Percentiles rank a stretch among this genome's conserved stretches.
Evolutionary conservation across 805 yeast genomes (phyloP).

Genomic region (Saturnispora kantuleensis): DNA sequence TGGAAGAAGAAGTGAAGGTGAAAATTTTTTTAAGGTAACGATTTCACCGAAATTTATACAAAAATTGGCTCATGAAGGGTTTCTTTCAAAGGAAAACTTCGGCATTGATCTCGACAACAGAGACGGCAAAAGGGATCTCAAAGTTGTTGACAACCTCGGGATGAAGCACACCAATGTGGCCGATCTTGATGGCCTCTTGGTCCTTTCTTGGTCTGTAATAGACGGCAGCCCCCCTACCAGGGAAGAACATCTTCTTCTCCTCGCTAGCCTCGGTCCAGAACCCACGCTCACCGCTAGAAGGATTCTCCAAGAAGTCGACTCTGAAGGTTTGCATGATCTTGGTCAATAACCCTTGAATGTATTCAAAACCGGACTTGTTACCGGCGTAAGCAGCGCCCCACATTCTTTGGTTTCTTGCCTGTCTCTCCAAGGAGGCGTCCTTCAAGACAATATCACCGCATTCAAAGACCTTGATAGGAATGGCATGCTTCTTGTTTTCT

Average conservation of each 20-base stretch:
- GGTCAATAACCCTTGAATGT: constrained; percentile 88
- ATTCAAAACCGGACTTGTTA: constrained; percentile 90
- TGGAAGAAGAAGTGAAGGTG: constrained; percentile 6
- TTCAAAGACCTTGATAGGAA: constrained; percentile 93
- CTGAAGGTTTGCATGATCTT: constrained; percentile 94
- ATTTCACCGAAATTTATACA: neutral
- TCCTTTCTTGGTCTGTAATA: constrained; percentile 59
- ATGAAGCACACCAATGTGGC: constrained; percentile 88
- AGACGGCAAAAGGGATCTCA: constrained; percentile 89
- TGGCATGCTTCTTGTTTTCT: constrained; percentile 91
- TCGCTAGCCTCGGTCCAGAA: constrained; percentile 74
- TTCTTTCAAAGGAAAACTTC: constrained; percentile 62
- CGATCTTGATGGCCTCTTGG: constrained; percentile 51
- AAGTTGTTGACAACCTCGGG: constrained; percentile 84
- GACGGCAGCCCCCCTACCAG: constrained; percentile 93
- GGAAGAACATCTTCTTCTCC: constrained; percentile 70
- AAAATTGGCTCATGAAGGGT: neutral
- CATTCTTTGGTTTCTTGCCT: constrained; percentile 84
- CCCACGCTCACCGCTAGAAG: constrained; percentile 54
- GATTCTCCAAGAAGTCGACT: constrained; percentile 65
- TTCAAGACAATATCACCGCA: constrained; percentile 90
- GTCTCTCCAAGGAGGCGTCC: constrained; percentile 66
- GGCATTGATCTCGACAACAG: constrained; percentile 81
- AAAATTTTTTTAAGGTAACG: neutral
- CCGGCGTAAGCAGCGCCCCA: constrained; percentile 95